Evolutionary conservation across 805 yeast genomes (phyloP), one percentile per base, ranked within the genome.

Genomic region (Starmerella apis): DNA sequence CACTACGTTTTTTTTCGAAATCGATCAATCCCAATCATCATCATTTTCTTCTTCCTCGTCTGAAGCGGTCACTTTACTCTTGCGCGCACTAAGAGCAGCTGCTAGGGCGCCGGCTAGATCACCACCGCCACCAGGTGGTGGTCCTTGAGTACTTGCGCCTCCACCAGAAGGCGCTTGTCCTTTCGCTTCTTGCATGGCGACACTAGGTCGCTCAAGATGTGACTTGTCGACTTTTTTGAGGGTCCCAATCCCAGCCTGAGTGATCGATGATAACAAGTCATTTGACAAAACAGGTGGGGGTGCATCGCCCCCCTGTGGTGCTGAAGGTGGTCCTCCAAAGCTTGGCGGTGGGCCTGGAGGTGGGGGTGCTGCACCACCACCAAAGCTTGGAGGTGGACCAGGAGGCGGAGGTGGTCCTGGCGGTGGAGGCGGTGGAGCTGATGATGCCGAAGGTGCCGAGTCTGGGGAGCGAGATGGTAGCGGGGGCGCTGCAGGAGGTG

Each of bases 1-100:
- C n/a, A n/a, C n/a, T n/a, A n/a, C n/a, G n/a, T n/a, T n/a, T n/a
- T n/a, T n/a, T n/a, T n/a, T n/a, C n/a, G n/a, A n/a, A n/a, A n/a
- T n/a, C n/a, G n/a, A n/a, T 49, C 30, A 74, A 68, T 24, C 65
- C 86, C 86, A 81, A 47, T 86, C 95, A 47, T 77, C 82, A 48
- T 77, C 81, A 20, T 76, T 81, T 52, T 83, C 88, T 56, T 83
- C 92, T 58, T 84, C 94, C 52, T 83, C 92, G 56, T 86, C 95
- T 57, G 86, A 80, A 18, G 73, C 77, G 1, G 84, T 75, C 7
- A 90, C 94, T 64, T 86, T 86, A 19, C 76, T 78, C 67, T 90
- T 90, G 61, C 96, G 76, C 50, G 78, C 77, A 59, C 74, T 83
- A 56, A 90, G 73, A 3, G 96, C 97, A 16, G 84, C 84, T 9